Evolutionary conservation across 352 stramenopile species (phyloP), one percentile per base, ranked within the genome.

Genomic region (Phytophthora capsici): DNA sequence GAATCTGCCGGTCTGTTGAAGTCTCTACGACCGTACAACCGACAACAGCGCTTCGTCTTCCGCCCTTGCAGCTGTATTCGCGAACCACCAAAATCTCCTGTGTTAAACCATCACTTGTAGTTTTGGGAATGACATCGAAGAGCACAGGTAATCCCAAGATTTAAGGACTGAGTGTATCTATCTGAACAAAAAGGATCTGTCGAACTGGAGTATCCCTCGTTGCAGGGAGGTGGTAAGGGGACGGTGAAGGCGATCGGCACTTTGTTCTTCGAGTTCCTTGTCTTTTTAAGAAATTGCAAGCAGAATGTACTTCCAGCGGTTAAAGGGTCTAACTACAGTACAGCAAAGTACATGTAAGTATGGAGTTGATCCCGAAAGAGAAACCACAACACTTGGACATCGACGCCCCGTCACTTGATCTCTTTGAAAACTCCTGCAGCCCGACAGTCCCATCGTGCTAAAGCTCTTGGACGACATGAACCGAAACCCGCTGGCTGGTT

Each of bases 381-480:
- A 45, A 46, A 22, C 6, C 34, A 6, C 56, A 44, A 64, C 57
- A 57, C 41, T 30, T 40, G n/a, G 46, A 64, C 19, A 16, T 58
- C 28, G 14, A 23, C 14, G 57, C 14, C 46, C 38, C 28, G 38
- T 58, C 57, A 58, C 46, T 61, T 46, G 54, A 22, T 53, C 16
- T 22, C 19, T 46, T 25, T 7, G 28, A 32, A 32, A 57, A 57
- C 9, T 23, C 32, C 17, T 22, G 49, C 34, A 23, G 8, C 23
- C 58, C 20, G 26, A 65, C 58, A 58, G 19, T 65, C 57, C 46
- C 47, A 66, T 65, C 57, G 48, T 66, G 40, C 22, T 59, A 16
- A 20, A 47, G 37, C 38, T 59, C 57, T 32, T 47, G 9, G 23
- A 25, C 22, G 12, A 9, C 32, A 44, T 49, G 57, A 50, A 57